These are phyloP conservation scores for Cardiospermum halicacabum DNA, from an alignment of 345 rosid species.

Conservation along the genomic window DNA sequence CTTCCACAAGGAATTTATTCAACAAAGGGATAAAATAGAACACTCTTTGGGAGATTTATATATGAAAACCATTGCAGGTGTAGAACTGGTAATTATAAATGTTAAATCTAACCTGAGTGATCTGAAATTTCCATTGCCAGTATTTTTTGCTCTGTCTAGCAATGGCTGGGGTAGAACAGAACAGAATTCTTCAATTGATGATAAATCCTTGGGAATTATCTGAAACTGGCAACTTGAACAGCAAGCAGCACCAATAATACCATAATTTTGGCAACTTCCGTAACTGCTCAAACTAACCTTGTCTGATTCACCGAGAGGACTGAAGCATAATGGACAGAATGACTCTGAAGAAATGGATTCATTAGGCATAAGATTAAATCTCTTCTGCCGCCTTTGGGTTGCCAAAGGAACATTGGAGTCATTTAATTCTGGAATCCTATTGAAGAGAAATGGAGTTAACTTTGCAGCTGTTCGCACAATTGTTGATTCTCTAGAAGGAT, in stretches of 20 bases:
- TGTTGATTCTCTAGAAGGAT: constrained; percentile 82
- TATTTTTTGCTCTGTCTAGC: constrained; percentile 37
- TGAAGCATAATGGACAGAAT: constrained; percentile 74
- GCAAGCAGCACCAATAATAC: constrained; percentile 40
- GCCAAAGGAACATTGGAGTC: constrained; percentile 66
- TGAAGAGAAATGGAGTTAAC: constrained; percentile 88
- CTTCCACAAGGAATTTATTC: not conserved
- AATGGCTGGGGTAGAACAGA: constrained; percentile 51
- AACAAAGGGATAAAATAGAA: not conserved
- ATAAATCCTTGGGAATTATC: constrained; percentile 66
- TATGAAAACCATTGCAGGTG: not conserved
- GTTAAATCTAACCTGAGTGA: constrained; percentile 55
- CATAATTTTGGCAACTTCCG: constrained; percentile 20
- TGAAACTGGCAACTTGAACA: constrained; percentile 90
- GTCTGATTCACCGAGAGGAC: constrained; percentile 50
- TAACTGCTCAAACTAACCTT: constrained; percentile 22
- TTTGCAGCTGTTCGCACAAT: constrained; percentile 89
- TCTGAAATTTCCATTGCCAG: constrained; percentile 21
- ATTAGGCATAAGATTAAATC: constrained; percentile 48
- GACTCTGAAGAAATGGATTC: constrained; percentile 71
- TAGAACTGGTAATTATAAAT: not conserved
- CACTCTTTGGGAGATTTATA: not conserved
- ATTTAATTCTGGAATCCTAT: constrained; percentile 67
- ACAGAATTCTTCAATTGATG: constrained; percentile 47
- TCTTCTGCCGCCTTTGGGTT: constrained; percentile 72